phyloP scores from a whole-genome alignment of 1,284 basidiomycete species.

The Stereum hirsutum region DNA sequence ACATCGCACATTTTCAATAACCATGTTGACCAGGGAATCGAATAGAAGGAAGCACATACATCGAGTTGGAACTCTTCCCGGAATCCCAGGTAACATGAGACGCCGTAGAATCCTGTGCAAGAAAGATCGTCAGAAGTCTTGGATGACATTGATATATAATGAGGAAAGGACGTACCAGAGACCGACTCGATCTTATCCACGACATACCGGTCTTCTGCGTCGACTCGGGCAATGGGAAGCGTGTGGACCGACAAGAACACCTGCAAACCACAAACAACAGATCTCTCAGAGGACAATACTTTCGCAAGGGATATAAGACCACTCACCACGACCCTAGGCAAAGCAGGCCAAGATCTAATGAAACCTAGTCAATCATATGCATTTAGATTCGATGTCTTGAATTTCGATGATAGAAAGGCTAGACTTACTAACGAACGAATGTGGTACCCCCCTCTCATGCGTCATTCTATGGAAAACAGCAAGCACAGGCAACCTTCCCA shows the following conservation, averaged over 20 bases:
- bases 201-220: conserved; percentile 36
- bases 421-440: conserved; percentile 43
- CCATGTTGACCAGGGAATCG: too few species aligned
- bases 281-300: neutral
- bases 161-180: conserved; percentile 29
- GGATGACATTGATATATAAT: neutral
- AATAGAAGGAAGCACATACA: too few species aligned
- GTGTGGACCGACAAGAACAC: conserved; percentile 52
- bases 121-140: neutral
- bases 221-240: conserved; percentile 37
- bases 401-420: conserved; percentile 2
- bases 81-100: conserved; percentile 53
- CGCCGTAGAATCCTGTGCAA: conserved; percentile 47
- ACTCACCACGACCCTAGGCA: conserved; percentile 47
- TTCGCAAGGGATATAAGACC: conserved; percentile 10
- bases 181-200: conserved; percentile 45
- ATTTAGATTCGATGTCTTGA: neutral
- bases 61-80: conserved; percentile 45
- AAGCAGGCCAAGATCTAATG: conserved; percentile 47
- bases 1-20: too few species aligned
- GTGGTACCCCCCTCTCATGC: conserved; percentile 43
- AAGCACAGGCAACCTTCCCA: conserved; percentile 39
- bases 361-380: conserved; percentile 28
- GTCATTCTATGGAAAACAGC: conserved; percentile 51
- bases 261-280: conserved; percentile 17